Evolutionary conservation across 805 yeast species (phyloP).

Genomic region (Torulaspora microellipsoides): DNA sequence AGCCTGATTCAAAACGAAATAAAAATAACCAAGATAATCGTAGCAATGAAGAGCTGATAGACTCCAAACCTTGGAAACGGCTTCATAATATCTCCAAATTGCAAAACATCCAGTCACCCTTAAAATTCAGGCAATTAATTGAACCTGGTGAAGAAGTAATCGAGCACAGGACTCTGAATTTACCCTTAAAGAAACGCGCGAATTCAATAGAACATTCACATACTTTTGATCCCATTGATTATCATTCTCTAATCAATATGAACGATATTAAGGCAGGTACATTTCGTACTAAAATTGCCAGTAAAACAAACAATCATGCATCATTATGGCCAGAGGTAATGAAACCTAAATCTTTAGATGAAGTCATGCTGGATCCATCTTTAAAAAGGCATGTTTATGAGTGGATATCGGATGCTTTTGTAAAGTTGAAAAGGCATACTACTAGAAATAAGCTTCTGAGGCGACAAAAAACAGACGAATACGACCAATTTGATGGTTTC

Average conservation of each 20-base stretch:
- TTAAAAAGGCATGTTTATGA: conserved; percentile 19
- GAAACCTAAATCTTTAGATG: conserved; percentile 30
- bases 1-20: conserved; percentile 2
- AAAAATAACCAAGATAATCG: conserved; percentile 2
- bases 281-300: conserved; percentile 5
- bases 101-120: conserved; percentile 17
- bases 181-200: background rate
- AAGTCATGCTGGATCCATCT: conserved; percentile 29
- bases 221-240: conserved; percentile 15
- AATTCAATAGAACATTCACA: background rate
- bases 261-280: background rate
- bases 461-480: conserved; percentile 15
- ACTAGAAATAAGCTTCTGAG: conserved; percentile 35
- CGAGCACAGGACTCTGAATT: background rate
- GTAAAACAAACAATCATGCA: background rate
- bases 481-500: conserved; percentile 33
- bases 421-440: conserved; percentile 32
- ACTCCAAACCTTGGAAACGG: conserved; percentile 4
- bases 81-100: conserved; percentile 18
- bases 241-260: conserved; percentile 14
- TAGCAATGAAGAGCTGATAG: background rate
- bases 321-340: conserved; percentile 30
- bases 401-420: conserved; percentile 36
- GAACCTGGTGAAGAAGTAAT: conserved; percentile 11
- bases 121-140: conserved; percentile 17